Evolutionary conservation across 2,329 filamentous ascomycete genomes (phyloP).

Genomic region (Epichloe hybrida): DNA sequence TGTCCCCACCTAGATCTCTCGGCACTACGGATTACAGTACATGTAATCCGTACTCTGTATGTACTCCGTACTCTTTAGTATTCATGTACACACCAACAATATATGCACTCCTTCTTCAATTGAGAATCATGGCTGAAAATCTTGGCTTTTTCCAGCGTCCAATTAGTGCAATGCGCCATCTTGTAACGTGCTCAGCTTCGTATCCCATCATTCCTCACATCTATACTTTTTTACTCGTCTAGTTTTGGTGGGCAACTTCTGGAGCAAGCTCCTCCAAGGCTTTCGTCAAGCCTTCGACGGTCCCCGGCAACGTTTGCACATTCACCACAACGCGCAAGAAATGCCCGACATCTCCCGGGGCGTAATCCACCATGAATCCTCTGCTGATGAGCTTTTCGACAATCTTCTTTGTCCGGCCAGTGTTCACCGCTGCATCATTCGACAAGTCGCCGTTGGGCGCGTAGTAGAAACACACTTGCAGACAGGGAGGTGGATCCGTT

Average conservation of each 20-base stretch:
- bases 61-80: no score
- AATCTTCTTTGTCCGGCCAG: slow-evolving; percentile 33
- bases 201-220: neutral
- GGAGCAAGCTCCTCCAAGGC: slow-evolving; percentile 36
- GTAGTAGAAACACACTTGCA: slow-evolving; percentile 94
- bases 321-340: slow-evolving; percentile 50
- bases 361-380: slow-evolving; percentile 49
- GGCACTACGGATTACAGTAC: no score
- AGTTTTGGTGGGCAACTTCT: slow-evolving; percentile 5
- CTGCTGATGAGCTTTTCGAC: slow-evolving; percentile 32
- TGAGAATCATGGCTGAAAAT: no score
- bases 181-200: neutral
- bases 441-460: slow-evolving; percentile 39
- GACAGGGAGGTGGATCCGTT: slow-evolving; percentile 65
- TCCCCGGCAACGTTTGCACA: slow-evolving; percentile 36
- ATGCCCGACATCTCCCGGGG: slow-evolving; percentile 40
- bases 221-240: neutral
- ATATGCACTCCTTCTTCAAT: no score
- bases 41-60: no score
- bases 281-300: slow-evolving; percentile 38
- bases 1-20: no score
- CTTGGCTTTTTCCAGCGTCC: neutral
- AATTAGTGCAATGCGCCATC: no score
- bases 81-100: no score
- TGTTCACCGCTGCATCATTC: slow-evolving; percentile 30